Evolutionary conservation across 2,329 filamentous ascomycete genomes (phyloP).

Genomic region (Clonostachys sp.): DNA sequence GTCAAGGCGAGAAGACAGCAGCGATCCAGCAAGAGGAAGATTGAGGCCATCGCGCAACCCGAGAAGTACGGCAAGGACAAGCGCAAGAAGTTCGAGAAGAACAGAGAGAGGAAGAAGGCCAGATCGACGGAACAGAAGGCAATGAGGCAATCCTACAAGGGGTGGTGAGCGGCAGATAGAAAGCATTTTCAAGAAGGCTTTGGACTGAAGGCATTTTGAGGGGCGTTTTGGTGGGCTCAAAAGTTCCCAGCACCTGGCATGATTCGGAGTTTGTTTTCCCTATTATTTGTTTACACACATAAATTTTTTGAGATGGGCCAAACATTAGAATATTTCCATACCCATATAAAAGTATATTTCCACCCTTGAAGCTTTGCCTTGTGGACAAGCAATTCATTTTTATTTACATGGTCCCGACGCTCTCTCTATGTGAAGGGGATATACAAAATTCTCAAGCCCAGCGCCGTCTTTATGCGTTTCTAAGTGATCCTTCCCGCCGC

Average conservation of each 20-base stretch:
- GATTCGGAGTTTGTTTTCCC: not conserved
- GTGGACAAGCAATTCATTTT: no score
- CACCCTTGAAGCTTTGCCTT: no score
- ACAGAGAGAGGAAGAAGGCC: slow-evolving; percentile 78
- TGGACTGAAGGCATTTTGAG: slow-evolving; percentile 9
- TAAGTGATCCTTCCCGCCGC: no score
- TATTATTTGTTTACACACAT: no score
- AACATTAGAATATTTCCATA: no score
- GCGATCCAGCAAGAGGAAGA: slow-evolving; percentile 78
- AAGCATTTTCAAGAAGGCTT: not conserved
- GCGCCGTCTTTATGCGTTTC: no score
- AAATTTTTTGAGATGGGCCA: no score
- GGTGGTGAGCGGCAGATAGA: slow-evolving; percentile 17
- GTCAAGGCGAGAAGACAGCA: slow-evolving; percentile 70
- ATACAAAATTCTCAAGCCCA: no score
- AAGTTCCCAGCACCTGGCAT: slow-evolving; percentile 6
- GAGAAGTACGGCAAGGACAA: slow-evolving; percentile 76
- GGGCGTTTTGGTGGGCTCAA: slow-evolving; percentile 16
- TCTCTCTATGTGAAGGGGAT: no score
- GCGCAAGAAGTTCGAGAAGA: slow-evolving; percentile 77
- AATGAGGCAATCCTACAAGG: slow-evolving; percentile 65
- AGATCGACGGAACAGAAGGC: slow-evolving; percentile 69
- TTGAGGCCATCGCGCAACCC: slow-evolving; percentile 79
- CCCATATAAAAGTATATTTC: no score
- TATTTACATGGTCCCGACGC: no score